Evolutionary conservation across 2,329 filamentous ascomycete species (phyloP).

Genomic region (Helicocarpus griseus): DNA sequence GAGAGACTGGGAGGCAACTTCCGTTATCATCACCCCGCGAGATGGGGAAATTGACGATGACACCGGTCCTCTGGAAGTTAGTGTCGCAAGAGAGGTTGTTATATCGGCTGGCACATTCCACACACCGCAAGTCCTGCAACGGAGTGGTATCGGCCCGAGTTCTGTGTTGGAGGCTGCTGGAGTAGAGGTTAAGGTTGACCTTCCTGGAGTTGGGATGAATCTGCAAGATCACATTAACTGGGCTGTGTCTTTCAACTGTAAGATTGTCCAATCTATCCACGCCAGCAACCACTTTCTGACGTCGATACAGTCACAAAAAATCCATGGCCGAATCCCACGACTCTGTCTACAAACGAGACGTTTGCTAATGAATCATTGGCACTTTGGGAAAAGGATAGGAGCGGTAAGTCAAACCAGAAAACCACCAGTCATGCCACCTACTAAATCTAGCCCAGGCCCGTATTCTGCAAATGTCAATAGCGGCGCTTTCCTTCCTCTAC

Average conservation of each 20-base stretch:
- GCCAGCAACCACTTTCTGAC: slow-evolving; percentile 33
- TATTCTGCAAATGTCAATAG: neutral
- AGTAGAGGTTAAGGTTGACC: slow-evolving; percentile 32
- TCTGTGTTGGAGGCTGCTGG: slow-evolving; percentile 26
- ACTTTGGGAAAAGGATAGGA: slow-evolving; percentile 38
- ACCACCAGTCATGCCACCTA: neutral
- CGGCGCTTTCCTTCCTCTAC: neutral
- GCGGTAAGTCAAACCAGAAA: slow-evolving; percentile 19
- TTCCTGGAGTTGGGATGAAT: slow-evolving; percentile 38
- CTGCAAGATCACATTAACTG: slow-evolving; percentile 33
- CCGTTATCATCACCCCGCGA: neutral
- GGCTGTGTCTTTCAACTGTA: neutral
- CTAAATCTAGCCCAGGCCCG: neutral
- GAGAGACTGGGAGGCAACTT: neutral
- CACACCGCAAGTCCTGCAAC: slow-evolving; percentile 37
- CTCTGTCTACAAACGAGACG: slow-evolving; percentile 12
- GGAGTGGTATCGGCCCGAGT: slow-evolving; percentile 37
- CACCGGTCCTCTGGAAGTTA: neutral
- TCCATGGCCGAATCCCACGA: slow-evolving; percentile 29
- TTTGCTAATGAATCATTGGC: slow-evolving; percentile 13
- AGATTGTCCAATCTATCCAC: slow-evolving; percentile 15
- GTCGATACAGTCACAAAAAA: slow-evolving; percentile 22
- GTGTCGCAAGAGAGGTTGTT: slow-evolving; percentile 26
- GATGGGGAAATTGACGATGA: neutral
- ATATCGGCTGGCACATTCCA: slow-evolving; percentile 31